A percentile compares a stretch with the other conserved stretches of the same genome.
These are phyloP conservation scores for Scedosporium aurantiacum DNA, from an alignment of 2,329 filamentous ascomycete genomes.

Conservation along the genomic window DNA sequence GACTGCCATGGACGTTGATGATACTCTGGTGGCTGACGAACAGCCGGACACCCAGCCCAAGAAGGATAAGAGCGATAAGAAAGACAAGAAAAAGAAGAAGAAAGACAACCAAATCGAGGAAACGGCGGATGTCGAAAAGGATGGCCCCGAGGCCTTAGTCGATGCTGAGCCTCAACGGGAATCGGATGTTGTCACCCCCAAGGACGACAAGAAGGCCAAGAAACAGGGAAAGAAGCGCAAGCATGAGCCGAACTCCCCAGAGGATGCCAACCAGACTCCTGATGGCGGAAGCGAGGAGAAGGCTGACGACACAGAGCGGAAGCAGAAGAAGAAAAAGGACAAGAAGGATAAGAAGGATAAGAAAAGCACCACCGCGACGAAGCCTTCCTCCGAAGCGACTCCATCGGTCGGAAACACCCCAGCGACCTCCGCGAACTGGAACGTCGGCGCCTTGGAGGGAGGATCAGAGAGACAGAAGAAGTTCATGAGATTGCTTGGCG, in stretches of 20 bases:
- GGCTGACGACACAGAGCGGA: conserved; percentile 6
- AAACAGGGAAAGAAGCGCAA: conserved; percentile 26
- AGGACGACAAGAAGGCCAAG: conserved; percentile 11
- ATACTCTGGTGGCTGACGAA: not conserved
- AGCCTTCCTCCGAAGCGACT: conserved; percentile 7
- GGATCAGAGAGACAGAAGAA: conserved; percentile 40
- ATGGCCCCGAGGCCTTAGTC: not conserved
- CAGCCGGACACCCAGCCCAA: conserved; percentile 2
- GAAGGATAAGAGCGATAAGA: conserved; percentile 10
- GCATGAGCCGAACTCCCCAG: conserved; percentile 17
- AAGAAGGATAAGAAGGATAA: conserved; percentile 16
- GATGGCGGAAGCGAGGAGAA: conserved; percentile 12
- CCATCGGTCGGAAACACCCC: conserved; percentile 10
- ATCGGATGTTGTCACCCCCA: not conserved
- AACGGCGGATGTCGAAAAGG: not conserved
- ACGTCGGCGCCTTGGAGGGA: conserved; percentile 40
- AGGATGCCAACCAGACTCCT: conserved; percentile 11
- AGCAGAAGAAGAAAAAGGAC: conserved; percentile 14
- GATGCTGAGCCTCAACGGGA: not conserved
- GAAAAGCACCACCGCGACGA: conserved; percentile 14
- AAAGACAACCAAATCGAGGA: not conserved
- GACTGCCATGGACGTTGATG: not conserved
- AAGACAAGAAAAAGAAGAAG: conserved; percentile 16
- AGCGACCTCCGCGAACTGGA: conserved; percentile 34
- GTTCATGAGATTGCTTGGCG: conserved; percentile 45